Evolutionary conservation across 2,329 filamentous ascomycete genomes (phyloP), one percentile per base, ranked within the genome.

Genomic region (Penicillium sp.): DNA sequence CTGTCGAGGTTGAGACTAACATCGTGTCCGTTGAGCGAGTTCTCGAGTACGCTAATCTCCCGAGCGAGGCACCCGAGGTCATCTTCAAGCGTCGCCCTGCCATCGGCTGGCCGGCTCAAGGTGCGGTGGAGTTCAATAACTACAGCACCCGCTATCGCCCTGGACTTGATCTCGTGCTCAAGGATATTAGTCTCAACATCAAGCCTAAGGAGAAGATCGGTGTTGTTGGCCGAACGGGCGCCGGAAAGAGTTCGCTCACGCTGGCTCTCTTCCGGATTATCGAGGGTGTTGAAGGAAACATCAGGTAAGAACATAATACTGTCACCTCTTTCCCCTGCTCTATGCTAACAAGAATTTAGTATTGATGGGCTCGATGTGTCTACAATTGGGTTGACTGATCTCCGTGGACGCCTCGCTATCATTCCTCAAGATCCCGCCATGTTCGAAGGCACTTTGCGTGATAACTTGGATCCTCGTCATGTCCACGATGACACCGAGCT

Each of bases 1-100:
- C 93, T 0, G 94, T 99, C 35, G 96, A 99, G 76, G 94, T 99
- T n/a, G 96, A 99, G 81, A 97, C 93, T n/a, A 99, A 99, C 77
- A 99, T 99, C 70, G 93, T 99, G 45, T 96, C 93, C 10, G 94
- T 99, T 38, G 94, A 99, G 82, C 89, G 94, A 70, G 93, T 99
- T 48, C 86, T 99, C 49, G 96, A 99, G 76, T 99, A 99, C 77
- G 91, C 93, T 57, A 84, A 85, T 50, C 83, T 99, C 62, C 93
- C 93, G 27, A 94, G 89, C 74, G 94, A 99, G 79, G 93, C 94
- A 50, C 91, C 93, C 8, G 94, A 99, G 74, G 91, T 97, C 64
- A 89, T 97, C 67, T 89, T 90, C 70, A 89, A 91, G 76, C 89
- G 90, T 72, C 84, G 93, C 49, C 93, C 94, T 41, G 87, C 91